Evolutionary conservation across 768 basidiomycete species (phyloP).

Genomic region (Russula foetens): DNA sequence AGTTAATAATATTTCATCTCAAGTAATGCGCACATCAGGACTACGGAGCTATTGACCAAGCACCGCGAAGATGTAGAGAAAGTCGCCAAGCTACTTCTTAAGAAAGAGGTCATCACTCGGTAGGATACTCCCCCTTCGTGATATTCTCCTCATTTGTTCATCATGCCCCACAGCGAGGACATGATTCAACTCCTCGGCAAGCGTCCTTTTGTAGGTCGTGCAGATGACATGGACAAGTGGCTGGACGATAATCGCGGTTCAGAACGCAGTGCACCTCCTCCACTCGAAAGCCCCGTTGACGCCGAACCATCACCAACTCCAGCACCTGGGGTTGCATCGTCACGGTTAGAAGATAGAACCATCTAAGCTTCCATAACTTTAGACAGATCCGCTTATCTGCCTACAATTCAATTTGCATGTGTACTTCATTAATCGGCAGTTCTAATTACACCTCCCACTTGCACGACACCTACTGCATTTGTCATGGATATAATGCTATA

Average conservation of each 20-base stretch:
- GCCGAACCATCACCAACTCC: conserved; percentile 32
- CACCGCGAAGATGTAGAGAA: conserved; percentile 88
- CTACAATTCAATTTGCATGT: not conserved
- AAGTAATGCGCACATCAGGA: conserved; percentile 75
- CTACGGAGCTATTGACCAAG: conserved; percentile 68
- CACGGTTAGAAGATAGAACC: conserved; percentile 29
- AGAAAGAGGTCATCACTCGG: conserved; percentile 95
- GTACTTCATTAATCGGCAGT: conserved; percentile 8
- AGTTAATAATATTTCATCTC: conserved; percentile 1
- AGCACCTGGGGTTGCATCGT: conserved; percentile 42
- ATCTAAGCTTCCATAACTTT: conserved; percentile 4
- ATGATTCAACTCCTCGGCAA: conserved; percentile 80
- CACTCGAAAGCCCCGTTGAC: conserved; percentile 37
- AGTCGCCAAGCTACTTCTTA: conserved; percentile 82
- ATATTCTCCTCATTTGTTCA: not conserved
- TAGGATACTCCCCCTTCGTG: conserved; percentile 28
- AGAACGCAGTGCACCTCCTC: conserved; percentile 57
- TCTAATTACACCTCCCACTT: not conserved
- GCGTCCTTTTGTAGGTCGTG: conserved; percentile 66
- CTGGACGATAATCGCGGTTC: conserved; percentile 67
- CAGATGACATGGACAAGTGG: conserved; percentile 97
- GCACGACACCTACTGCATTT: not conserved
- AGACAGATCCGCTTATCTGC: not conserved
- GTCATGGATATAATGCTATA: not conserved
- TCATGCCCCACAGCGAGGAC: conserved; percentile 51